Evolutionary conservation across 768 basidiomycete species (phyloP).

Genomic region (Pisolithus orientalis): DNA sequence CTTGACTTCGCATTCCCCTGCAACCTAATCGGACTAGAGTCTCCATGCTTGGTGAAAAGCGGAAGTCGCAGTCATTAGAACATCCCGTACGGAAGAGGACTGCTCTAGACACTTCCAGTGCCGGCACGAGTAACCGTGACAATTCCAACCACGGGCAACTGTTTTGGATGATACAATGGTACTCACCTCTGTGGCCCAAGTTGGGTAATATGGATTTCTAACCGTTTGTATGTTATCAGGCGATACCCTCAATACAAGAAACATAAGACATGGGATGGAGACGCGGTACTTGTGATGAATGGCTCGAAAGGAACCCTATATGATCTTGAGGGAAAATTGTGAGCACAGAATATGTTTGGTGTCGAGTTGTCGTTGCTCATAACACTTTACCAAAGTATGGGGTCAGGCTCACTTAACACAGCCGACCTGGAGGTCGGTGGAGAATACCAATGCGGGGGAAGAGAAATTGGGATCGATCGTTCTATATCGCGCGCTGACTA

Average conservation of each 20-base stretch:
- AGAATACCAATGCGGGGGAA: constrained; percentile 40
- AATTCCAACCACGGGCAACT: constrained; percentile 24
- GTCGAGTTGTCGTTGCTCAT: background rate
- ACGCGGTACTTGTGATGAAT: constrained; percentile 55
- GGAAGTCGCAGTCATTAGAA: constrained; percentile 20
- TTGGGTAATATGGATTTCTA: background rate
- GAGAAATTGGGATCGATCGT: constrained; percentile 63
- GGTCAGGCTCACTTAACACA: constrained; percentile 40
- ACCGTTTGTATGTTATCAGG: constrained; percentile 32
- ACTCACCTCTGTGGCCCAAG: constrained; percentile 2
- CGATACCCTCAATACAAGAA: constrained; percentile 68
- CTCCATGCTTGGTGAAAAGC: constrained; percentile 21
- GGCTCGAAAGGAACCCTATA: constrained; percentile 44
- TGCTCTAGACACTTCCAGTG: constrained; percentile 18
- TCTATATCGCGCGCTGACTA: constrained; percentile 48
- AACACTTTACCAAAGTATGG: constrained; percentile 35
- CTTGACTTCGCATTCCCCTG: too few species aligned
- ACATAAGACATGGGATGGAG: constrained; percentile 90
- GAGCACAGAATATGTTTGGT: constrained; percentile 16
- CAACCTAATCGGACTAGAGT: background rate
- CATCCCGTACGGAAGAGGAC: constrained; percentile 21
- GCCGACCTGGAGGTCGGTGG: constrained; percentile 32
- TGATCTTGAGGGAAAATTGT: constrained; percentile 63
- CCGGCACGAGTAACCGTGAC: constrained; percentile 4
- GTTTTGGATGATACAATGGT: constrained; percentile 83